Conservation (phyloP, 2,329 filamentous ascomycete genomes). For the Sclerotinia trifoliorum region DNA sequence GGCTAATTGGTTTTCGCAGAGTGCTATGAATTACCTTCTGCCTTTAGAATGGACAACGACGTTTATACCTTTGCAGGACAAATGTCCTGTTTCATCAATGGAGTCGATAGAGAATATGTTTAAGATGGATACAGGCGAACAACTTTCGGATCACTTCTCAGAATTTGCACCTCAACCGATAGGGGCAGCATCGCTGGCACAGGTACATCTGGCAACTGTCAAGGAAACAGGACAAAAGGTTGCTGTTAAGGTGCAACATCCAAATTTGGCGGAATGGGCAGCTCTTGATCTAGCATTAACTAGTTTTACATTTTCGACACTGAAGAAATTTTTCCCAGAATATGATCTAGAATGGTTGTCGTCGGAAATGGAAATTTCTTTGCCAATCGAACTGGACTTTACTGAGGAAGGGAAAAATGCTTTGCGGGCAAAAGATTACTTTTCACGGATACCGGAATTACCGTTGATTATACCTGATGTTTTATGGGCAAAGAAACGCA, state of each 20-base stretch:
- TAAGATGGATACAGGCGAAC: conserved; percentile 72
- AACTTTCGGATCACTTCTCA: conserved; percentile 79
- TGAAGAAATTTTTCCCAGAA: conserved; percentile 93
- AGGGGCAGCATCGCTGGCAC: conserved; percentile 88
- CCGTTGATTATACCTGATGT: conserved; percentile 88
- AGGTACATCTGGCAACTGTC: conserved; percentile 85
- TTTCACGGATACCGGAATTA: conserved; percentile 68
- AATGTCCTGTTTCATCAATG: conserved; percentile 87
- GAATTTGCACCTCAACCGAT: conserved; percentile 79
- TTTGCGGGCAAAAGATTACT: conserved; percentile 74
- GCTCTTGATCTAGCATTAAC: conserved; percentile 85
- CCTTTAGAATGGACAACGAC: conserved; percentile 92
- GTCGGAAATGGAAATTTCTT: conserved; percentile 84
- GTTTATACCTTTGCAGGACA: conserved; percentile 93
- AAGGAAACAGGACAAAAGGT: conserved; percentile 81
- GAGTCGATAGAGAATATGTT: conserved; percentile 89
- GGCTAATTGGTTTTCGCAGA: conserved; percentile 48
- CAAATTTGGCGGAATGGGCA: conserved; percentile 83
- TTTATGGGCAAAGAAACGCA: conserved; percentile 82
- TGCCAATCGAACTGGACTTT: conserved; percentile 92
- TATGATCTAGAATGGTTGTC: conserved; percentile 97
- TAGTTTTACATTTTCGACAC: conserved; percentile 79
- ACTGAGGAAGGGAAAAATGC: conserved; percentile 83
- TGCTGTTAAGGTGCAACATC: conserved; percentile 96
- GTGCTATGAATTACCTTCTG: conserved; percentile 91